A percentile compares a stretch with the other conserved stretches of the same genome.
phyloP scores from a whole-genome alignment of 1,284 basidiomycete genomes.

The Malassezia restricta region DNA sequence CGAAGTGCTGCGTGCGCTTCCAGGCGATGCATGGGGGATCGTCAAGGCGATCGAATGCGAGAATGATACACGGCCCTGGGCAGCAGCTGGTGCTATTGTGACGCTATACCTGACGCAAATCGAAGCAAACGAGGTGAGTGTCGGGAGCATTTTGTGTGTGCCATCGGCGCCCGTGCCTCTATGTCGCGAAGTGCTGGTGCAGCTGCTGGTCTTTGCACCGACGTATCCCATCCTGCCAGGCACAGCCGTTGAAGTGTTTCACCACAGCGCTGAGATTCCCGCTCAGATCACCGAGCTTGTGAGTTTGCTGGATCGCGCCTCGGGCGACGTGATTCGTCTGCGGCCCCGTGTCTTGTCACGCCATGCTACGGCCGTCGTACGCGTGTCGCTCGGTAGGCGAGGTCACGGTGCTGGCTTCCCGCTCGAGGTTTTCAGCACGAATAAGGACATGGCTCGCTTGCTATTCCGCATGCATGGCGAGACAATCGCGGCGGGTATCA shows the following conservation, averaged over 20 bases:
- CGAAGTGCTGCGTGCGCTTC: conserved; percentile 70
- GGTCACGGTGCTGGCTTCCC: conserved; percentile 19
- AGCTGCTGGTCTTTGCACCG: conserved; percentile 87
- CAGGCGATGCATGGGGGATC: conserved; percentile 76
- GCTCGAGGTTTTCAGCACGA: conserved; percentile 66
- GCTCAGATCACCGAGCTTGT: conserved; percentile 71
- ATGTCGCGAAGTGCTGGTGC: conserved; percentile 64
- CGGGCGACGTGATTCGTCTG: conserved; percentile 62
- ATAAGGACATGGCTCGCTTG: conserved; percentile 93
- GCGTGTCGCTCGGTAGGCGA: conserved; percentile 51
- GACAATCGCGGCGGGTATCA: conserved; percentile 76
- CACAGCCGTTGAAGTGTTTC: conserved; percentile 69
- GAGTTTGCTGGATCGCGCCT: conserved; percentile 62
- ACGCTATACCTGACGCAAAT: conserved; percentile 72
- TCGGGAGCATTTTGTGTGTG: conserved; percentile 80
- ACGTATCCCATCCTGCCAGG: conserved; percentile 78
- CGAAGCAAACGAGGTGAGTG: conserved; percentile 68
- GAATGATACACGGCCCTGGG: conserved; percentile 67
- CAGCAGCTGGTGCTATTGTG: conserved; percentile 75
- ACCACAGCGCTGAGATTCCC: conserved; percentile 82
- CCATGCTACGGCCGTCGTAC: conserved; percentile 68
- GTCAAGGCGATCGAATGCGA: conserved; percentile 84
- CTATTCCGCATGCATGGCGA: conserved; percentile 77
- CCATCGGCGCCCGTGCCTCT: conserved; percentile 57
- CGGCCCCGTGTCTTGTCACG: conserved; percentile 72